Evolutionary conservation across 805 yeast genomes (phyloP).

Genomic region (Saturnispora kantuleensis): DNA sequence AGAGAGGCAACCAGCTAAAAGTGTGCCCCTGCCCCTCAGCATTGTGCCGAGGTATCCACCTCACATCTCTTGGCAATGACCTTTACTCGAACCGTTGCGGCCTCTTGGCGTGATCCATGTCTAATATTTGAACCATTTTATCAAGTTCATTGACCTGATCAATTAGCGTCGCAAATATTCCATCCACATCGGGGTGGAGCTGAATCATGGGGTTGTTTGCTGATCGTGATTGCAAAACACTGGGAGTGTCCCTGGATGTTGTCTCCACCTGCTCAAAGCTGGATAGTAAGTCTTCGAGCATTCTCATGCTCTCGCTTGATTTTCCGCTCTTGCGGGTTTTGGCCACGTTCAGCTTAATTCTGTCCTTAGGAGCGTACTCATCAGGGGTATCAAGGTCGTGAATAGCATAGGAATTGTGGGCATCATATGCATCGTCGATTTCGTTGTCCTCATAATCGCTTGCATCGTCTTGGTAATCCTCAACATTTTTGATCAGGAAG

Average conservation of each 20-base stretch:
- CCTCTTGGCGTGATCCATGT: neutral
- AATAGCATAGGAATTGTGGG: neutral
- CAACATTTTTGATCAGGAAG: constrained; percentile 26
- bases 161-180: neutral
- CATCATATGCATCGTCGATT: neutral
- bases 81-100: neutral
- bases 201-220: neutral
- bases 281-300: neutral
- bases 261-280: neutral
- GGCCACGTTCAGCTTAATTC: neutral
- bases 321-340: neutral
- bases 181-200: neutral
- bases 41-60: neutral
- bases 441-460: constrained; percentile 4
- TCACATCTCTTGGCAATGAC: neutral
- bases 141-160: neutral
- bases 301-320: neutral
- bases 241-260: neutral
- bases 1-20: too few relatives aligned
- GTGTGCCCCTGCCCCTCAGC: too few relatives aligned
- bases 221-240: too few relatives aligned
- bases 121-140: neutral
- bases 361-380: neutral
- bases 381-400: neutral
- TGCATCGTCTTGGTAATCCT: constrained; percentile 18